Percentiles rank a stretch among this genome's conserved stretches.
These are phyloP conservation scores for Dactylella cylindrospora DNA, from an alignment of 2,329 filamentous ascomycete species.

Conservation along the genomic window DNA sequence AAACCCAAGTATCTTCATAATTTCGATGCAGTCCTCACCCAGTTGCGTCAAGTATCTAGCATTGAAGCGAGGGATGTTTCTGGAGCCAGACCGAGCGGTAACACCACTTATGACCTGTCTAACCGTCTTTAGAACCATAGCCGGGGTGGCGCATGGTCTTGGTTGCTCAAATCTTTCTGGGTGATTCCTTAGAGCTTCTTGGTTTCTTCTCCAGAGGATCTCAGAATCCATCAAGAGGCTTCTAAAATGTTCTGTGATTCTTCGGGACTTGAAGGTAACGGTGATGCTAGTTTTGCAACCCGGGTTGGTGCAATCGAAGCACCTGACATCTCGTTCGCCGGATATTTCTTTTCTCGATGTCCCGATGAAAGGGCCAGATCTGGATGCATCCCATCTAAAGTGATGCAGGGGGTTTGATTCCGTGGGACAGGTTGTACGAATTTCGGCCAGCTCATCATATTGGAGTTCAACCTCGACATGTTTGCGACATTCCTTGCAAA, in stretches of 20 bases:
- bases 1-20: conserved; percentile 31
- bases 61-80: conserved; percentile 25
- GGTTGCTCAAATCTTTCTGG: conserved; percentile 25
- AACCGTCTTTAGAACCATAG: conserved; percentile 37
- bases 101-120: conserved; percentile 20
- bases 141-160: conserved; percentile 20
- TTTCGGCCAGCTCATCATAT: conserved; percentile 53
- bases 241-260: conserved; percentile 57
- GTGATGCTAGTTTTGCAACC: conserved; percentile 60
- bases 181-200: conserved; percentile 42
- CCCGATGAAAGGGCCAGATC: conserved; percentile 40
- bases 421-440: conserved; percentile 55
- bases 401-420: conserved; percentile 63
- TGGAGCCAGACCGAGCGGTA: conserved; percentile 12
- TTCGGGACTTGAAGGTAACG: conserved; percentile 59
- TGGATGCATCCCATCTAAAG: conserved; percentile 45
- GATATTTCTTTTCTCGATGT: conserved; percentile 45
- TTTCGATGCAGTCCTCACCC: conserved; percentile 32
- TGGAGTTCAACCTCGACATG: conserved; percentile 64
- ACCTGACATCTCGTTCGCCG: conserved; percentile 54
- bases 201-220: conserved; percentile 57
- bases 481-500: conserved; percentile 64
- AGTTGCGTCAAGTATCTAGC: conserved; percentile 25
- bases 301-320: conserved; percentile 63
- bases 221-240: conserved; percentile 60